phyloP scores from a whole-genome alignment of 2,329 filamentous ascomycete species.

The Aspergillus texensis region DNA sequence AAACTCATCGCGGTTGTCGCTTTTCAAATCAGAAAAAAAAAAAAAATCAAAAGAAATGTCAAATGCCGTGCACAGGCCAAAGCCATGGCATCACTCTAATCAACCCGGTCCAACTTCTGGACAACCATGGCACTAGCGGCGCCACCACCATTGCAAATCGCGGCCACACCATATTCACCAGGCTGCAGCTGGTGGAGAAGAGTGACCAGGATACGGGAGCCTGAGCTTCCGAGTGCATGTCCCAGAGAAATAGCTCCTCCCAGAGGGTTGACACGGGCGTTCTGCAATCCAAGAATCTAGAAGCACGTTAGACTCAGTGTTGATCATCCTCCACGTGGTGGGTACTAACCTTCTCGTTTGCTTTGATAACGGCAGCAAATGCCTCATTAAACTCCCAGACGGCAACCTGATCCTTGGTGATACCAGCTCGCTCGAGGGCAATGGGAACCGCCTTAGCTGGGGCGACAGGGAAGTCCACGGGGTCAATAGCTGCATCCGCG shows the following conservation, averaged over 20 bases:
- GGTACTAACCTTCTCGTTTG: constrained; percentile 75
- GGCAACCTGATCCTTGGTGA: constrained; percentile 87
- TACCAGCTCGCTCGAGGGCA: constrained; percentile 83
- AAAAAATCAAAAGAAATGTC: neutral
- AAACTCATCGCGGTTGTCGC: neutral
- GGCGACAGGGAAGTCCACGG: constrained; percentile 92
- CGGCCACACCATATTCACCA: constrained; percentile 91
- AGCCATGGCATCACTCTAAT: constrained; percentile 26
- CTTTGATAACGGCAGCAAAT: constrained; percentile 92
- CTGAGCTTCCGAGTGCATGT: constrained; percentile 90
- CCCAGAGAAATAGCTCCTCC: constrained; percentile 91
- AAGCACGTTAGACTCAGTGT: constrained; percentile 13
- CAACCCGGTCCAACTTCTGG: constrained; percentile 68
- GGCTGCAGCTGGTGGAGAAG: constrained; percentile 87
- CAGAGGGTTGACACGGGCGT: constrained; percentile 80
- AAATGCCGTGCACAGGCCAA: neutral
- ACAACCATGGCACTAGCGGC: constrained; percentile 90
- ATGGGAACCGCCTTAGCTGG: constrained; percentile 91
- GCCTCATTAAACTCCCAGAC: constrained; percentile 99
- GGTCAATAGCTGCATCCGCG: constrained; percentile 86
- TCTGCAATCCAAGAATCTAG: constrained; percentile 76
- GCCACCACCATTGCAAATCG: constrained; percentile 96
- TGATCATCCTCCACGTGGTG: constrained; percentile 15
- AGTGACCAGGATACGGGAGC: constrained; percentile 86
- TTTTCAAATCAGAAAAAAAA: neutral